These are phyloP conservation scores for Oenanthe javanica DNA, from an alignment of 140 eudicot genomes.

Conservation along the genomic window DNA sequence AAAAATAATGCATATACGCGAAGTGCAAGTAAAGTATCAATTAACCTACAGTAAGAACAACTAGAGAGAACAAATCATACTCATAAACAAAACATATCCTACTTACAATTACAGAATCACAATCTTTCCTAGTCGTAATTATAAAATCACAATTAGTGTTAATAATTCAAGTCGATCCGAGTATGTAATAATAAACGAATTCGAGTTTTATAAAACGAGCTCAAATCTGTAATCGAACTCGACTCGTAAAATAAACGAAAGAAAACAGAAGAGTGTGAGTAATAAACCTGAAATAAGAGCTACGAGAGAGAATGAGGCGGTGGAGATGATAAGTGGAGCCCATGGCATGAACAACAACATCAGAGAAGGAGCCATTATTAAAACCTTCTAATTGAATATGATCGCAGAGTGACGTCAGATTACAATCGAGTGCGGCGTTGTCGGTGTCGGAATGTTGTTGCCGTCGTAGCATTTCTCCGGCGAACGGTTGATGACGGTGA, in stretches of 20 bases:
- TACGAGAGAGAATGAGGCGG: slow-evolving; percentile 88
- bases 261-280: too few species aligned
- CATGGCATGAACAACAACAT: slow-evolving; percentile 81
- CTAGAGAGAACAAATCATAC: not conserved
- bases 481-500: slow-evolving; percentile 14
- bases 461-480: slow-evolving; percentile 19
- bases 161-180: not conserved
- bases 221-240: not conserved
- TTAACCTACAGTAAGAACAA: not conserved
- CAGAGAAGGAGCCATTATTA: slow-evolving; percentile 74
- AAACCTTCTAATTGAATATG: slow-evolving; percentile 86
- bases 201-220: not conserved
- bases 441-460: slow-evolving; percentile 43
- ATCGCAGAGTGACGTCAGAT: slow-evolving; percentile 70
- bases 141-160: not conserved
- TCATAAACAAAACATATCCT: not conserved
- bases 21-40: not conserved
- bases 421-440: slow-evolving; percentile 59
- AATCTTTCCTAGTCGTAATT: not conserved
- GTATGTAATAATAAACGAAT: not conserved
- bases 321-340: slow-evolving; percentile 80
- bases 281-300: slow-evolving; percentile 79
- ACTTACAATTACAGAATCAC: not conserved
- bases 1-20: not conserved
- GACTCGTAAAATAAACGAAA: too few species aligned